These are phyloP conservation scores for Glomus cerebriforme DNA, from an alignment of 192 early-diverging fungal species.

Conservation along the genomic window DNA sequence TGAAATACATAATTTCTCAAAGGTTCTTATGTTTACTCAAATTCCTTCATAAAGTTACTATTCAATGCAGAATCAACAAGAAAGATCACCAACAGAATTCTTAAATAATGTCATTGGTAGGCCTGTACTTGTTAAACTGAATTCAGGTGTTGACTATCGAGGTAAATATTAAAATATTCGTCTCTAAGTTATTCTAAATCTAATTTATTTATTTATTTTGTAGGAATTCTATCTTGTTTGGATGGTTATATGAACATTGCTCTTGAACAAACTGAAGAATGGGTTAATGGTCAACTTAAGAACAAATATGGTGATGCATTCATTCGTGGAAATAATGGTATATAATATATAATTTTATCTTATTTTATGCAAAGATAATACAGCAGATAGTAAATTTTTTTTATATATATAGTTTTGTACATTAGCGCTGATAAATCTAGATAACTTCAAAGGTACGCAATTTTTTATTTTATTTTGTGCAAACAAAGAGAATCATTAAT, in stretches of 20 bases:
- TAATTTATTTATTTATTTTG: neutral
- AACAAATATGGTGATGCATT: constrained; percentile 96
- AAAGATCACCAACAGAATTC: constrained; percentile 79
- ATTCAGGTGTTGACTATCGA: constrained; percentile 95
- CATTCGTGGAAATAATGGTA: constrained; percentile 97
- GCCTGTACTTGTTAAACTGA: constrained; percentile 88
- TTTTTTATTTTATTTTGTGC: neutral
- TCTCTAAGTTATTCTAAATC: neutral
- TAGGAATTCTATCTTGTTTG: constrained; percentile 85
- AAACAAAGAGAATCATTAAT: neutral
- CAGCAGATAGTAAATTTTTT: neutral
- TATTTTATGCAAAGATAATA: too few relatives aligned
- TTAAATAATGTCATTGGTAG: constrained; percentile 81
- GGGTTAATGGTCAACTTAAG: constrained; percentile 89
- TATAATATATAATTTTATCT: neutral
- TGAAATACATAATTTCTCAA: too few relatives aligned
- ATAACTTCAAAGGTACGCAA: neutral
- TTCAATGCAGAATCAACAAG: constrained; percentile 23
- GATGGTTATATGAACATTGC: constrained; percentile 99
- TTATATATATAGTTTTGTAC: constrained; percentile 53
- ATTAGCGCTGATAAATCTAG: constrained; percentile 55
- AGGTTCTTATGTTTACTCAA: too few relatives aligned
- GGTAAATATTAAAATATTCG: constrained; percentile 51
- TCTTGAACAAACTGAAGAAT: constrained; percentile 94
- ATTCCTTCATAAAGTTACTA: too few relatives aligned